Evolutionary conservation across 2,329 filamentous ascomycete species (phyloP), one percentile per base, ranked within the genome.

Genomic region (Pezicula rhizophila): DNA sequence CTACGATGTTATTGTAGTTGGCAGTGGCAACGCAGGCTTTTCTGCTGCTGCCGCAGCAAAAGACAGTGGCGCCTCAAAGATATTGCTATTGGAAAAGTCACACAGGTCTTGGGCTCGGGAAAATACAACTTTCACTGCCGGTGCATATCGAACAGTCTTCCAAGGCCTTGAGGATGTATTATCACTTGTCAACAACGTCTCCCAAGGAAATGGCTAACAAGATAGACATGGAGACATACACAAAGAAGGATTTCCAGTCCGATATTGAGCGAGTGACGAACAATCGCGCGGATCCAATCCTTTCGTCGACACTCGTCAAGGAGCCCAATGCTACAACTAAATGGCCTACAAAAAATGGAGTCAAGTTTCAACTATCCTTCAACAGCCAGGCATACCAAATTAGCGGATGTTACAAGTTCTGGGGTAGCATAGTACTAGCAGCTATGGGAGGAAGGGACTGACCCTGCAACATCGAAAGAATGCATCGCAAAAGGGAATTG

Each of bases 341-440:
- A 56, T 84, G 80, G 80, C 67, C 84, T 2, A 70, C 70, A 1
- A 53, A 60, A 42, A 70, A 78, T 37, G 80, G 80, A 0, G 65
- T 82, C 2, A 67, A 72, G 1, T 84, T 81, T 57, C 73, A 80
- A 57, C 66, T 86, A 3, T 77, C 74, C 2, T 85, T 85, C 62
- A 79, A 84, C 50, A 70, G 83, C 2, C 82, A 87, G 59, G 79
- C 83, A 0, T 87, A 83, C 60, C 69, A 80, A 49, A 73, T 84
- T n/a, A 69, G 78, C 45, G 79, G 77, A 1, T 68, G 75, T 26
- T 73, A 74, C 58, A 81, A 79, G 57, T 86, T 86, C 60, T 86
- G 82, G 82, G 83, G 83, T 10, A 82, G 82, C 0, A 64, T 87
- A 60, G 71, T 69, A n/a, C 64, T 85, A 31, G 80, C 75, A 57